Conservation (phyloP, 352 stramenopile species). For the Thraustochytrium sp. region DNA sequence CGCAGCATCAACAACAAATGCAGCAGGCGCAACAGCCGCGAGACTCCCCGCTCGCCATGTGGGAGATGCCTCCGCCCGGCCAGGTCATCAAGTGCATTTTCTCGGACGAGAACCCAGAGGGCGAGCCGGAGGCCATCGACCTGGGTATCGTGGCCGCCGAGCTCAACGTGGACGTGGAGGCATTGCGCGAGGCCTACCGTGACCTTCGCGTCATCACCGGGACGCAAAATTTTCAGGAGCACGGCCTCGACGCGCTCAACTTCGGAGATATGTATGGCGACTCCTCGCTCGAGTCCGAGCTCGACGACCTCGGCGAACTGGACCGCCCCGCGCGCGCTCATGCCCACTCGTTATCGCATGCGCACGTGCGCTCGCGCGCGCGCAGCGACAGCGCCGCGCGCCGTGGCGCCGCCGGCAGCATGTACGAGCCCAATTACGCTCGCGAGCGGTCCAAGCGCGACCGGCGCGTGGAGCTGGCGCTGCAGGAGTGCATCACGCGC, state of each 20-base stretch:
- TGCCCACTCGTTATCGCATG: not conserved
- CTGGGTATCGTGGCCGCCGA: not conserved
- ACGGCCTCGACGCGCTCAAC: not conserved
- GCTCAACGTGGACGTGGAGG: not conserved
- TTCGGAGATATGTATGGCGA: not conserved
- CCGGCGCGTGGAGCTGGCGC: not conserved
- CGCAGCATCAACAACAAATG: no score
- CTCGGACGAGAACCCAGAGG: not conserved
- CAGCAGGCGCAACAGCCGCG: no score
- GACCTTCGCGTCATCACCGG: not conserved
- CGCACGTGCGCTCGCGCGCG: not conserved
- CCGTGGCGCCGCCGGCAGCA: not conserved
- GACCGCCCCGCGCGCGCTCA: not conserved
- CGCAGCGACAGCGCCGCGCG: not conserved
- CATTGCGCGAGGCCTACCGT: not conserved
- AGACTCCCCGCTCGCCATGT: not conserved
- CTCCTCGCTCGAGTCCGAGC: not conserved
- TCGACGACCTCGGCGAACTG: not conserved
- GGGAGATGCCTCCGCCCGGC: not conserved
- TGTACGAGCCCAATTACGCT: not conserved
- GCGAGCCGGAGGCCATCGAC: not conserved
- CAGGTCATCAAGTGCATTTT: not conserved
- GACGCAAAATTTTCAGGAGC: conserved; percentile 28
- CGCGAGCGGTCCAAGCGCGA: not conserved
- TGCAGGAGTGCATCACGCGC: conserved; percentile 24